Percentiles rank a stretch among this genome's conserved stretches.
Conservation (phyloP, 305 asterid genomes). For the Fraxinus ornus region DNA sequence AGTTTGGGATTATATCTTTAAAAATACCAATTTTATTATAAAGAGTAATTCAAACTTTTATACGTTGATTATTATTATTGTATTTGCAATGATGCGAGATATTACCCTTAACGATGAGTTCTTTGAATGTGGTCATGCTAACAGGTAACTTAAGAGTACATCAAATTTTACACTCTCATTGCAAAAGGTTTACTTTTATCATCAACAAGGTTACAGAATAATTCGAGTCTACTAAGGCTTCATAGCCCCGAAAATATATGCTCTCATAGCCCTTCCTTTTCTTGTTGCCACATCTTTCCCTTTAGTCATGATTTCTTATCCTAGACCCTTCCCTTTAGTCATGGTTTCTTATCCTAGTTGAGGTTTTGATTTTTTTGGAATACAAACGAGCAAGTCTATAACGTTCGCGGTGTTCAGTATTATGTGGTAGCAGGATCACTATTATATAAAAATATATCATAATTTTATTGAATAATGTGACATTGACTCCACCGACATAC, state of each 20-base stretch:
- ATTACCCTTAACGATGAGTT: not conserved
- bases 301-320: not conserved
- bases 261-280: constrained; percentile 17
- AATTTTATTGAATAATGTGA: not conserved
- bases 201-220: constrained; percentile 3
- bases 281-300: not conserved
- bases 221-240: constrained; percentile 24
- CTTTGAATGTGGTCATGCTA: not conserved
- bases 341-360: not conserved
- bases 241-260: not conserved
- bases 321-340: not conserved
- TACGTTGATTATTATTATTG: too few species aligned
- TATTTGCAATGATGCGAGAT: too few species aligned
- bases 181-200: too few species aligned
- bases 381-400: not conserved
- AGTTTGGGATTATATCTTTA: too few species aligned
- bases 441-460: too few species aligned
- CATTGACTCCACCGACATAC: too few species aligned
- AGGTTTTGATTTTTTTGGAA: not conserved
- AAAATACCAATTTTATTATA: too few species aligned
- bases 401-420: not conserved
- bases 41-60: too few species aligned
- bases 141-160: not conserved
- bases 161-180: not conserved
- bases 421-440: not conserved